Percentiles rank a stretch among this genome's conserved stretches.
These are phyloP conservation scores for Ceratocystis destructans DNA, from an alignment of 2,329 filamentous ascomycete genomes.

Conservation along the genomic window DNA sequence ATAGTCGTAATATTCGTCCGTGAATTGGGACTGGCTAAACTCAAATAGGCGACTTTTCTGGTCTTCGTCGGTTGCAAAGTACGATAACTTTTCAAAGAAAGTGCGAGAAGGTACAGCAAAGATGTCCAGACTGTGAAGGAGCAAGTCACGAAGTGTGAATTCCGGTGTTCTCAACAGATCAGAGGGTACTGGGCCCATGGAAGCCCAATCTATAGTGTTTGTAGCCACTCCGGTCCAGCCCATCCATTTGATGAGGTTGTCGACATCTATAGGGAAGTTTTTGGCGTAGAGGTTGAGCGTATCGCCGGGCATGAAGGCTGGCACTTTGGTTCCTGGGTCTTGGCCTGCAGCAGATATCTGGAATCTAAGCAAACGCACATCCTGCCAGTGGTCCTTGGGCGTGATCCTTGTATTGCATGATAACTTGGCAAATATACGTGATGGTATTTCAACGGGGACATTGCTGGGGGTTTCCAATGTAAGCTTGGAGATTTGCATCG, in stretches of 20 bases:
- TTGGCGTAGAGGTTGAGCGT: constrained; percentile 73
- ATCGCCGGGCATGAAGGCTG: constrained; percentile 54
- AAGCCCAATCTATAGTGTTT: constrained; percentile 36
- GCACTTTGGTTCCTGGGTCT: constrained; percentile 19
- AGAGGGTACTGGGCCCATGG: constrained; percentile 6
- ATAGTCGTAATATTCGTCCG: constrained; percentile 93
- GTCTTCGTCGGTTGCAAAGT: constrained; percentile 56
- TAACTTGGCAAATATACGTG: constrained; percentile 34
- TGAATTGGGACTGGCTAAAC: constrained; percentile 62
- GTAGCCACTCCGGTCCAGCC: constrained; percentile 65
- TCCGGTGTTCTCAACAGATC: constrained; percentile 6
- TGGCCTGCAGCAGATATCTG: constrained; percentile 26
- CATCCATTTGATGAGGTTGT: constrained; percentile 65
- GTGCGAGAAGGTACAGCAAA: constrained; percentile 75
- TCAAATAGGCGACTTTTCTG: constrained; percentile 75
- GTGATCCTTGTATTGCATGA: constrained; percentile 60
- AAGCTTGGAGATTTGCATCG: constrained; percentile 4
- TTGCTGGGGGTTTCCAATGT: constrained; percentile 7
- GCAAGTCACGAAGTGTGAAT: constrained; percentile 56
- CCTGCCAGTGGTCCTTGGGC: constrained; percentile 70
- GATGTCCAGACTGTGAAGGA: constrained; percentile 77
- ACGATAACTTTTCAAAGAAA: constrained; percentile 67
- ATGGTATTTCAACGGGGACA: constrained; percentile 11
- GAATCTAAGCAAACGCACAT: constrained; percentile 70
- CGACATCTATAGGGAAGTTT: constrained; percentile 72